Percentiles rank a stretch among this genome's conserved stretches.
Evolutionary conservation across 768 basidiomycete species (phyloP).

Genomic region (Lactarius tabidus): DNA sequence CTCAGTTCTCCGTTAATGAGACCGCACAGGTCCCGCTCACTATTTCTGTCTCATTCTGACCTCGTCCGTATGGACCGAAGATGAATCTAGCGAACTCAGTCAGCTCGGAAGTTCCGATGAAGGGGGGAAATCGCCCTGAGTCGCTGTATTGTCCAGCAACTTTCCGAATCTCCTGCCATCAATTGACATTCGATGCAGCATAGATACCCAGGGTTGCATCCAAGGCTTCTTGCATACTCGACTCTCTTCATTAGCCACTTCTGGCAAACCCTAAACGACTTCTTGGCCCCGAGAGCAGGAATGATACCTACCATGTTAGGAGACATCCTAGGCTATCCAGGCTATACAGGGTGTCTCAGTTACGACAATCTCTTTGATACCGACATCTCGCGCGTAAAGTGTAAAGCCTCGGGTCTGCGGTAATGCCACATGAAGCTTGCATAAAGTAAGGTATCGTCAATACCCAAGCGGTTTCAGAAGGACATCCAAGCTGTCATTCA

Average conservation of each 20-base stretch:
- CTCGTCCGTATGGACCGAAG: background rate
- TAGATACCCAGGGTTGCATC: background rate
- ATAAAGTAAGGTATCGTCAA: background rate
- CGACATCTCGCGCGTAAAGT: background rate
- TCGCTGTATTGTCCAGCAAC: slow-evolving; percentile 2
- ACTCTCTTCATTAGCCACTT: background rate
- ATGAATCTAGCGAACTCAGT: background rate
- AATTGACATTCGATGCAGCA: background rate
- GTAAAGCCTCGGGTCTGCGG: background rate
- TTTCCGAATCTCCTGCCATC: slow-evolving; percentile 5
- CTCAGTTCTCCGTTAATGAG: background rate
- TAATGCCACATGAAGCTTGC: slow-evolving; percentile 4
- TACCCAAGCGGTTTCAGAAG: background rate
- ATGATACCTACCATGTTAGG: background rate
- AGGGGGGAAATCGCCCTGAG: background rate
- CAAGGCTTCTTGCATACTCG: background rate
- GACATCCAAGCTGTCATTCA: background rate
- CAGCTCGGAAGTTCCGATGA: background rate
- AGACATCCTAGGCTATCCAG: background rate
- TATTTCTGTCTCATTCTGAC: background rate
- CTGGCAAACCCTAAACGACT: background rate
- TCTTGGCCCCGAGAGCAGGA: too few relatives aligned
- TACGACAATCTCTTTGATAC: slow-evolving; percentile 4
- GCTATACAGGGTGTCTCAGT: background rate
- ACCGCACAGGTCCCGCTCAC: background rate